Evolutionary conservation across 495 filamentous ascomycete genomes (phyloP).

Genomic region (Hypoxylon fuscum): DNA sequence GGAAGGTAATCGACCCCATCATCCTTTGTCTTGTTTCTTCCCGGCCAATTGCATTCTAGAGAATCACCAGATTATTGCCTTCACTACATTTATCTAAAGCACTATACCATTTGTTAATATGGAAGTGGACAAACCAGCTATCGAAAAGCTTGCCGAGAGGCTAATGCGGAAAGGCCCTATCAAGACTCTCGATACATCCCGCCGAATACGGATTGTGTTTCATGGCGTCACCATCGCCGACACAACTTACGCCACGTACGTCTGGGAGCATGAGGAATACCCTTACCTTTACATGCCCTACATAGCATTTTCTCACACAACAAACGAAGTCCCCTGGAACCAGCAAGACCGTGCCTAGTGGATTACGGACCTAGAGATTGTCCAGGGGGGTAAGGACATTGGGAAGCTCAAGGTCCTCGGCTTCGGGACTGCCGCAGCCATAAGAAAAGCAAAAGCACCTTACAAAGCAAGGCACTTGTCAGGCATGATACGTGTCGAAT

Average conservation of each 20-base stretch:
- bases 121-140: conserved; percentile 20
- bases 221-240: conserved; percentile 45
- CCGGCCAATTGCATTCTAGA: too few species aligned
- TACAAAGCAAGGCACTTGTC: neutral
- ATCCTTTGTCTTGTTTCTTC: too few species aligned
- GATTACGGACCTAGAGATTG: conserved; percentile 16
- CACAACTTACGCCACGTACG: conserved; percentile 42
- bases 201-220: conserved; percentile 46
- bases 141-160: conserved; percentile 37
- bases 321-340: neutral
- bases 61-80: too few species aligned
- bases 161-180: conserved; percentile 42
- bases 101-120: too few species aligned
- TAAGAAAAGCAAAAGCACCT: neutral
- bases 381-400: too few species aligned
- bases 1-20: too few species aligned
- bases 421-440: too few species aligned
- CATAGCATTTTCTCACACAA: neutral
- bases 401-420: too few species aligned
- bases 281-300: conserved; percentile 42
- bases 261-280: conserved; percentile 51
- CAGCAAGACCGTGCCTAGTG: neutral
- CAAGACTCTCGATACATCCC: conserved; percentile 44
- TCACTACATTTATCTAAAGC: neutral
- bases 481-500: conserved; percentile 32